phyloP scores from a whole-genome alignment of 1,284 basidiomycete genomes.

The Xerocomus minutiporus region DNA sequence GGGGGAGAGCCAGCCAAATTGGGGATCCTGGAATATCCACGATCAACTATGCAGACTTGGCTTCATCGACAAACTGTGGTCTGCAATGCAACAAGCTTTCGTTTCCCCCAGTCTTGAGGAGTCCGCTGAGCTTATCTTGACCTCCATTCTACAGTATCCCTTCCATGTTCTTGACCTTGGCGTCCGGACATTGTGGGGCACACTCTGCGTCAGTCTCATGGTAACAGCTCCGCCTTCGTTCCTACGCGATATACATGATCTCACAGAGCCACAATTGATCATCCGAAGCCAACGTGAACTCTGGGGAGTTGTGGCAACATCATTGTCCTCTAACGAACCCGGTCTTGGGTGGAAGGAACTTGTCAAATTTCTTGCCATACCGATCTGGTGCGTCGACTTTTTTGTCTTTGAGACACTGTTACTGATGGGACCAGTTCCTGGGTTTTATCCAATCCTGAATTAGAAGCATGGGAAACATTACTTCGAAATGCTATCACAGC shows the following conservation, averaged over 20 bases:
- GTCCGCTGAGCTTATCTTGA: constrained; percentile 42
- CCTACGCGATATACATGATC: constrained; percentile 12
- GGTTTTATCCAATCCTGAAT: constrained; percentile 38
- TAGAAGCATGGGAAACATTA: constrained; percentile 37
- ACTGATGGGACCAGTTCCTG: constrained; percentile 35
- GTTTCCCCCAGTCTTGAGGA: constrained; percentile 35
- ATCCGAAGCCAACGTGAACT: constrained; percentile 28
- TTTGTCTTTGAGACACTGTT: neutral
- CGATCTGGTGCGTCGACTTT: constrained; percentile 39
- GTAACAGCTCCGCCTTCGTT: constrained; percentile 24
- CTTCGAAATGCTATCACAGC: constrained; percentile 28
- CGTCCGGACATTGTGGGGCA: constrained; percentile 42
- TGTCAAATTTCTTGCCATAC: constrained; percentile 41
- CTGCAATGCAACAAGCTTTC: constrained; percentile 45
- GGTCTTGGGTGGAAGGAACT: constrained; percentile 36
- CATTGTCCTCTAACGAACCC: constrained; percentile 12
- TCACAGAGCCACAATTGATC: constrained; percentile 10
- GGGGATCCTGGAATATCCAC: constrained; percentile 27
- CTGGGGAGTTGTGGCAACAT: constrained; percentile 32
- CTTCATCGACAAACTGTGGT: constrained; percentile 45
- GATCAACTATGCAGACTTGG: constrained; percentile 37
- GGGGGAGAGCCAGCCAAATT: constrained; percentile 11
- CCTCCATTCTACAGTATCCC: constrained; percentile 37
- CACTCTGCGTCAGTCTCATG: constrained; percentile 44
- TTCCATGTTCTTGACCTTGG: constrained; percentile 37